Evolutionary conservation across 768 basidiomycete genomes (phyloP).

Genomic region (Agrocybe chaxingu): DNA sequence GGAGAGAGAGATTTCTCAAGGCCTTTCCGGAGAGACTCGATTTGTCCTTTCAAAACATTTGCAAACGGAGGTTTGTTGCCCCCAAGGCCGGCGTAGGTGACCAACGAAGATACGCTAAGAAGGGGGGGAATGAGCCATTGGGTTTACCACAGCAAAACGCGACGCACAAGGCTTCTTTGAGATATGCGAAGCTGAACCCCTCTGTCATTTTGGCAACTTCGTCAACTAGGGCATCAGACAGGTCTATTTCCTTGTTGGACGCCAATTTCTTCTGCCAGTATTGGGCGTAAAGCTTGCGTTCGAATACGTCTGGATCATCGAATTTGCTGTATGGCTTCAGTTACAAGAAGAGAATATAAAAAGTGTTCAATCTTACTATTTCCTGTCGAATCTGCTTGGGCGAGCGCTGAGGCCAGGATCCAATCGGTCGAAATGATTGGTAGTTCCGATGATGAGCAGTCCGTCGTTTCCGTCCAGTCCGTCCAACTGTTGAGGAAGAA

Average conservation of each 20-base stretch:
- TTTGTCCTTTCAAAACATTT: constrained; percentile 49
- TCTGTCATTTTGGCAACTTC: constrained; percentile 59
- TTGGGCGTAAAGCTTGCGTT: constrained; percentile 62
- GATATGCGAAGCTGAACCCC: constrained; percentile 80
- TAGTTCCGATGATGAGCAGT: constrained; percentile 72
- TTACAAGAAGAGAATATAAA: neutral
- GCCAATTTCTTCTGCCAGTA: constrained; percentile 83
- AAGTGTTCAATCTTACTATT: constrained; percentile 55
- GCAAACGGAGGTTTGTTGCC: constrained; percentile 51
- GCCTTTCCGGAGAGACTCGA: constrained; percentile 62
- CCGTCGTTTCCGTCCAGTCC: constrained; percentile 81
- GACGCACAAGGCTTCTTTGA: constrained; percentile 87
- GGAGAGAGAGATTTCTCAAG: constrained; percentile 42
- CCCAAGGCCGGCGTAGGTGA: constrained; percentile 54
- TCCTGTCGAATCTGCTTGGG: constrained; percentile 83
- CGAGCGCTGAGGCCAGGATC: constrained; percentile 75
- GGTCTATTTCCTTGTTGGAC: constrained; percentile 57
- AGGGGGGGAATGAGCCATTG: neutral
- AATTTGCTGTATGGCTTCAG: constrained; percentile 48
- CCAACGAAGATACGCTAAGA: constrained; percentile 68
- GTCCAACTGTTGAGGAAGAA: constrained; percentile 88
- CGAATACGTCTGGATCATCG: constrained; percentile 62
- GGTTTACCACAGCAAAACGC: neutral
- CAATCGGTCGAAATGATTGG: constrained; percentile 80
- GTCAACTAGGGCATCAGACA: constrained; percentile 62